Evolutionary conservation across 345 rosid genomes (phyloP).

Genomic region (Eutrema heterophyllum): DNA sequence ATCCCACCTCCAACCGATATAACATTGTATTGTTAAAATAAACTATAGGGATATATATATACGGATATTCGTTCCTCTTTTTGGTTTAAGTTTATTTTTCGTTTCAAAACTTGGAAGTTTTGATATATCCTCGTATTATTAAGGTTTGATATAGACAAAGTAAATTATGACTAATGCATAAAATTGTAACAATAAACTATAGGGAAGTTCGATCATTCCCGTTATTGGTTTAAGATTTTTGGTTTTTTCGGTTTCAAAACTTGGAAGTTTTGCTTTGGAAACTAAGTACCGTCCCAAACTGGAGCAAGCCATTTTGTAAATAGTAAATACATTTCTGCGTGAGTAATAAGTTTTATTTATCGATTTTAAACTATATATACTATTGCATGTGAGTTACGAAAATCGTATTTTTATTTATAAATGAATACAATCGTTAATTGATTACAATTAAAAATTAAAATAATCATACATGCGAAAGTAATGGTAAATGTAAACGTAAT

Average conservation of each 20-base stretch:
- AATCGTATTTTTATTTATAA: not conserved
- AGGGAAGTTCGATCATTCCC: no score
- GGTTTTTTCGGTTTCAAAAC: not conserved
- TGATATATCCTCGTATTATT: no score
- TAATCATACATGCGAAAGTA: not conserved
- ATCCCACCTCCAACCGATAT: no score
- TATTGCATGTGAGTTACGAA: not conserved
- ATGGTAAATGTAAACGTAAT: not conserved
- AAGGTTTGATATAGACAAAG: no score
- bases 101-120: no score
- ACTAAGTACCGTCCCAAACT: not conserved
- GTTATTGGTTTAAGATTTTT: not conserved
- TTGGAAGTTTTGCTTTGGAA: not conserved
- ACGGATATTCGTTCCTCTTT: not conserved
- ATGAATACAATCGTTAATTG: not conserved
- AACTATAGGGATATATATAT: not conserved
- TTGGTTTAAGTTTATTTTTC: not conserved
- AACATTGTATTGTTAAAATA: no score
- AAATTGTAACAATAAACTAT: no score
- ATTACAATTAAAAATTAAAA: not conserved
- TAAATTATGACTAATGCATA: no score
- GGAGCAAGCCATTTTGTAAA: not conserved
- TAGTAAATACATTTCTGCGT: not conserved
- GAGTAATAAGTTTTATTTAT: not conserved
- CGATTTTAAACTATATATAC: not conserved